These are phyloP conservation scores for Aspergillus ustus DNA, from an alignment of 2,329 filamentous ascomycete genomes.

Conservation along the genomic window DNA sequence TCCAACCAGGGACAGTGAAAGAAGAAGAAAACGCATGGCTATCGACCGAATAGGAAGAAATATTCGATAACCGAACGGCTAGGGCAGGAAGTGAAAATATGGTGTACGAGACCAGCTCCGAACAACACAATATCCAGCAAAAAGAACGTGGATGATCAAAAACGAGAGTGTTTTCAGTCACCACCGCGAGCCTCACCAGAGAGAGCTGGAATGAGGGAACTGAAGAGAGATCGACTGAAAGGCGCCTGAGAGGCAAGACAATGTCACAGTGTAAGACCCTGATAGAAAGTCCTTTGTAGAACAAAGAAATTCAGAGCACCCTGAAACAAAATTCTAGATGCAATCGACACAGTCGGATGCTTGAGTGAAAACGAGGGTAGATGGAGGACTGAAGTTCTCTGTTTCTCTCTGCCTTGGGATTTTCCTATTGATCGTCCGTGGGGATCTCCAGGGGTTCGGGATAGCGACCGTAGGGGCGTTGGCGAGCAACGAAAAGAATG, in stretches of 20 bases:
- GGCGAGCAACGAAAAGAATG: conserved; percentile 24
- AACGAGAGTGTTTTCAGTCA: conserved; percentile 5
- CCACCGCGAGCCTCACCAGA: background rate
- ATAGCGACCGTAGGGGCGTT: conserved; percentile 12
- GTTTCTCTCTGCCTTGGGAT: background rate
- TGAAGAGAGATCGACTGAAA: background rate
- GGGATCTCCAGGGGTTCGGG: background rate
- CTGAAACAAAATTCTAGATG: conserved; percentile 2
- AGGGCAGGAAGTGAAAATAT: conserved; percentile 8
- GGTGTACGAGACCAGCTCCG: conserved; percentile 39
- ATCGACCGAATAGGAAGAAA: conserved; percentile 4
- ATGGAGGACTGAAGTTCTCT: background rate
- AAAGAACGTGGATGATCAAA: conserved; percentile 9
- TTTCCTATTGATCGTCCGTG: conserved; percentile 3
- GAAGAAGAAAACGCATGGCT: conserved; percentile 30
- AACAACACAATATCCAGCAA: conserved; percentile 11
- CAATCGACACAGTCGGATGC: background rate
- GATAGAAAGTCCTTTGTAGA: background rate
- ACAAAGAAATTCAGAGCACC: background rate
- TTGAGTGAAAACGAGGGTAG: conserved; percentile 2
- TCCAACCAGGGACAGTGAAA: conserved; percentile 35
- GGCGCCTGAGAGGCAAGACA: conserved; percentile 5
- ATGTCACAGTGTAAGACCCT: conserved; percentile 14
- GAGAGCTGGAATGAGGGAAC: background rate
- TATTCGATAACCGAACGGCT: background rate